These are phyloP conservation scores for Macrocybe sp. DNA, from an alignment of 1,284 basidiomycete species.

Conservation along the genomic window DNA sequence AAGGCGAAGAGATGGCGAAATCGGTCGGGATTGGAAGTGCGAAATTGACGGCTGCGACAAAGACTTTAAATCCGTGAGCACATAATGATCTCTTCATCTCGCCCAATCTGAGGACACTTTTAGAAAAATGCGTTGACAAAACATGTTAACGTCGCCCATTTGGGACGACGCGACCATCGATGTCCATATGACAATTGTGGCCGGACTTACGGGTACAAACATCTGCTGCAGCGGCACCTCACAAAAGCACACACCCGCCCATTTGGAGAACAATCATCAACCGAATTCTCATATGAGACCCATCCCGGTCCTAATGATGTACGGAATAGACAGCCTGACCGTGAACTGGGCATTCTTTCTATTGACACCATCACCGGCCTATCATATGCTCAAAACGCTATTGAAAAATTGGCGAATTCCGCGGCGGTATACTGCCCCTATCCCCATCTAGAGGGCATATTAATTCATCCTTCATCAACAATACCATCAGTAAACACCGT, in stretches of 20 bases:
- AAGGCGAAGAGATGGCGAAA: constrained; percentile 64
- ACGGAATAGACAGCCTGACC: constrained; percentile 6
- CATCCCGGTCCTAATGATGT: constrained; percentile 21
- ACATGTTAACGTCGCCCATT: constrained; percentile 71
- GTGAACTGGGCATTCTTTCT: constrained; percentile 19
- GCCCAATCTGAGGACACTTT: constrained; percentile 5
- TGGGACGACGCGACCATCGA: constrained; percentile 62
- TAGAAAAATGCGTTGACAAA: constrained; percentile 73
- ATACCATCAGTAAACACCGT: constrained; percentile 6
- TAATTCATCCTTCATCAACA: constrained; percentile 3
- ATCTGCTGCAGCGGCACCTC: constrained; percentile 73
- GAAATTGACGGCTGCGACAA: constrained; percentile 65
- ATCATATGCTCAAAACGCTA: constrained; percentile 43
- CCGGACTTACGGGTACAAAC: constrained; percentile 74
- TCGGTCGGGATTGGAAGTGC: constrained; percentile 79
- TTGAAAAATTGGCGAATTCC: constrained; percentile 29
- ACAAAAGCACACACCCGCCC: constrained; percentile 43
- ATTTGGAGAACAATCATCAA: constrained; percentile 6
- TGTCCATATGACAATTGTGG: constrained; percentile 58
- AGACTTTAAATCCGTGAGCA: constrained; percentile 79
- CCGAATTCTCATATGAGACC: constrained; percentile 22
- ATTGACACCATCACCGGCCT: constrained; percentile 69
- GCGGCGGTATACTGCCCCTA: constrained; percentile 55
- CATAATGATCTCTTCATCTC: neutral
- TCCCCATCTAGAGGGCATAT: constrained; percentile 36